Base-by-base conservation (phyloP, 805 yeast species). In the Clavispora asparagi region DNA sequence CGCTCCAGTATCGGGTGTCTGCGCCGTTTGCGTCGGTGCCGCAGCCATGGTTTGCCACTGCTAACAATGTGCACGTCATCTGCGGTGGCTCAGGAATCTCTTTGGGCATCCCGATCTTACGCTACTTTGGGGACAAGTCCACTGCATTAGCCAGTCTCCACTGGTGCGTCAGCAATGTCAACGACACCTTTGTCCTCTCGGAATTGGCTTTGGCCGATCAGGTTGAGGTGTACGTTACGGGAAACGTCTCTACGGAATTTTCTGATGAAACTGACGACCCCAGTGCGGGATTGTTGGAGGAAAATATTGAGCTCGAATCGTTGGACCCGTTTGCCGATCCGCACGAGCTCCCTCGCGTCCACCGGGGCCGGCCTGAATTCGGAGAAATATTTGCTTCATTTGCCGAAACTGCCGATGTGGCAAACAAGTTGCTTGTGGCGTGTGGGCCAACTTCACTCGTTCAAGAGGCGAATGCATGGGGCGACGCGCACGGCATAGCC, bases 51-150 rank as follows among this genome's bases (percentile, higher is more conserved):
- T 73, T 78, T 50, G 62, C 65, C 35, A 70, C 78, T 0, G 82
- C 78, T 0, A 74, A 73, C 30, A 73, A 76, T 35, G 75, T 81
- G 1, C 59, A 69, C 13, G 71, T 85, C 16, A 69, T 85, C 1
- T 78, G 83, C 51, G 92, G 91, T 12, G 94, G 94, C 0, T 78
- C 88, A 1, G 91, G 92, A 1, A 75, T 85, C 10, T 81, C 90
- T 0, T 76, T 76, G 44, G 85, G 83, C 4, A 50, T 82, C 9
- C 82, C 86, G 0, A 37, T 82, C 1, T 76, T 70, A 55, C 70
- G 71, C 40, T 64, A 73, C 46, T 65, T 79, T 41, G 57, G 56
- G 16, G 9, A 53, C 46, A 14, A 50, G 39, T 26, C 55, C 10
- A 25, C 45, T 8, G 51, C 50, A 1, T 17, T 62, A 51, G 55